Evolutionary conservation across 2,329 filamentous ascomycete species (phyloP), one percentile per base, ranked within the genome.

Genomic region (Sarocladium strictum): DNA sequence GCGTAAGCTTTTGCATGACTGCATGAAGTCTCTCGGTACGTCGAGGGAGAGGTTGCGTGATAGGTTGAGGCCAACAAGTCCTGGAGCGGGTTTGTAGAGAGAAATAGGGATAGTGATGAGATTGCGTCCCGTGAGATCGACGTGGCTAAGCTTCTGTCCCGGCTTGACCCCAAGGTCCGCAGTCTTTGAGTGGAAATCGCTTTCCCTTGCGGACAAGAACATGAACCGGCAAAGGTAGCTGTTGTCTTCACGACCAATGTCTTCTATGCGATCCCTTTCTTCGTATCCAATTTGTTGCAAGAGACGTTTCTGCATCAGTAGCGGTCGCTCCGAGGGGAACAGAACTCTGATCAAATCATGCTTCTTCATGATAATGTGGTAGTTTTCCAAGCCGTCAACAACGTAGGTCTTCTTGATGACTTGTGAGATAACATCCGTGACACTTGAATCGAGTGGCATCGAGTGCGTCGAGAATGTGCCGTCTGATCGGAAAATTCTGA

Each of bases 211-310:
- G 15, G 93, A 92, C 56, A 97, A 76, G 70, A 99, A 99, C 57
- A 94, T 90, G 72, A 99, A 97, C 5, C 94, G 89, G 66, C 92
- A 96, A 12, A 99, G 80, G 63, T 97, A 99, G 67, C 92, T 95
- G 69, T 97, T 96, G 74, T 99, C 94, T 69, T 99, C 94, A 55
- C 94, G 85, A 26, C 94, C 94, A 53, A 99, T 83, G 58, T 97
- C 94, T 67, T 97, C 93, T 45, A 99, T 84, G 37, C 84, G 85
- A 69, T 99, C 94, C 55, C 83, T 83, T 29, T 90, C 85, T 55
- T 89, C 86, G 65, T 97, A 99, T 10, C 94, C 94, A 53, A 93
- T 88, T 71, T 97, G 91, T 69, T 96, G 87, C 17, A 99, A 75
- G 17, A 99, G 78, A 49, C 86, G 81, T 71, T 97, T 97, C 68